A percentile compares a stretch with the other conserved stretches of the same genome.
Conservation (phyloP, 2,329 filamentous ascomycete genomes). For the Coleophoma cylindrospora region DNA sequence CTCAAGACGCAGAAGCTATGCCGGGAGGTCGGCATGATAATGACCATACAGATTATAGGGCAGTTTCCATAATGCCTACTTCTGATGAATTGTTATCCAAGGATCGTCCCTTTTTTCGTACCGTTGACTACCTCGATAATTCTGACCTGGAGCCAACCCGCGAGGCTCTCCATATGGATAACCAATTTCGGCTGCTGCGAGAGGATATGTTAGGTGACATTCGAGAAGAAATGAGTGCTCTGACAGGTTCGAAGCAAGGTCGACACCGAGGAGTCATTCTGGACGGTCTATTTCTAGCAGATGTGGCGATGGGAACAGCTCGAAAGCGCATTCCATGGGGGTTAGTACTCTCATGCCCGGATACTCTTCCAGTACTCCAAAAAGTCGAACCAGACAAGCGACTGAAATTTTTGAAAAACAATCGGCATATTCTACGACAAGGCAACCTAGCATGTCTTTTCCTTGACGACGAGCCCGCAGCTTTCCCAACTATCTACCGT, state of each 20-base stretch:
- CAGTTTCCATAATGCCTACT: slow-evolving; percentile 62
- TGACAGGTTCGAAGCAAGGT: slow-evolving; percentile 42
- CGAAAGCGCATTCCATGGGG: slow-evolving; percentile 24
- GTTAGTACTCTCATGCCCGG: slow-evolving; percentile 34
- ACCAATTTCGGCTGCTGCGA: slow-evolving; percentile 65
- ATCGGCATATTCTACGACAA: slow-evolving; percentile 49
- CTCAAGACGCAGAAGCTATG: slow-evolving; percentile 5
- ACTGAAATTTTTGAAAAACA: slow-evolving; percentile 40
- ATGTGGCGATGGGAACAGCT: slow-evolving; percentile 11
- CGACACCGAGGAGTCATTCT: slow-evolving; percentile 33
- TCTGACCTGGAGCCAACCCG: slow-evolving; percentile 1
- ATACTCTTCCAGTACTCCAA: slow-evolving; percentile 40
- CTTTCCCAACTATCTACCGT: slow-evolving; percentile 55
- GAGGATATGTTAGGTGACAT: slow-evolving; percentile 68
- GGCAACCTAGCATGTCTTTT: slow-evolving; percentile 57
- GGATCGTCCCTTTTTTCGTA: slow-evolving; percentile 49
- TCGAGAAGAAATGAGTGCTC: slow-evolving; percentile 51
- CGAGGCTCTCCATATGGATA: slow-evolving; percentile 52
- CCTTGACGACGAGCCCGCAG: slow-evolving; percentile 43
- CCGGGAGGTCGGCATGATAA: slow-evolving; percentile 72
- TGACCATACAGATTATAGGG: slow-evolving; percentile 55
- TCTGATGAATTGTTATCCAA: slow-evolving; percentile 55
- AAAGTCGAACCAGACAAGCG: slow-evolving; percentile 25
- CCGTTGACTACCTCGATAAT: slow-evolving; percentile 42
- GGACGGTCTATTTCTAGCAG: slow-evolving; percentile 13